Base-by-base conservation (phyloP, 495 filamentous ascomycete genomes). In the Tuber aestivum region DNA sequence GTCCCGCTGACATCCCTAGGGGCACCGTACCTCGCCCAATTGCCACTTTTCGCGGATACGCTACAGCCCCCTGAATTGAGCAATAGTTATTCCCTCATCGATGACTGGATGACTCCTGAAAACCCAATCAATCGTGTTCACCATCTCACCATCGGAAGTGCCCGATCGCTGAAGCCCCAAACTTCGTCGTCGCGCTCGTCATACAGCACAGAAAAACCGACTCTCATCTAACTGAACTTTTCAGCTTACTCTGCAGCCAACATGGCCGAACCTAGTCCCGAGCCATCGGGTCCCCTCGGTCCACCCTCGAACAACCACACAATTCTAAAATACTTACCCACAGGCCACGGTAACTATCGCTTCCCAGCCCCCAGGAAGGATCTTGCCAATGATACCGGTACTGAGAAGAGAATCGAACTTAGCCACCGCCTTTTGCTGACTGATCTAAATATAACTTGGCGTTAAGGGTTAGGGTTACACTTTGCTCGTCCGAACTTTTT, bases 201-300 rank as follows among this genome's bases (percentile, higher is more conserved):
- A 4, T 32, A 18, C 27, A 35, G 14, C n/a, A n/a, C n/a, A n/a
- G 32, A 56, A 10, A 61, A 16, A 16, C 56, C 32, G 9, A 16
- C n/a, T 65, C 56, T 7, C 32, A 8, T 65, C 27, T 65, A 27
- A 65, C 56, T 32, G 27, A 65, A 35, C 6, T 18, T 35, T 35
- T 65, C 56, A 65, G 56, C 56, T 65, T 65, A 35, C 56, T 27
- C 56, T 65, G 56, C 56, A 65, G 56, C 27, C 27, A 65, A 35
- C n/a, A n/a, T n/a, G n/a, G n/a, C n/a, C n/a, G n/a, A 32, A 32
- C 27, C n/a, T 12, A 65, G 10, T 65, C 12, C 56, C 27, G n/a
- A 65, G n/a, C 10, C 56, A 65, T 32, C 12, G 56, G 9, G 56
- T 32, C 56, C 9, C 8, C 9, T 7, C n/a, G n/a, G 10, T 27